phyloP scores from a whole-genome alignment of 805 yeast species.

The Alloascoidea africana region DNA sequence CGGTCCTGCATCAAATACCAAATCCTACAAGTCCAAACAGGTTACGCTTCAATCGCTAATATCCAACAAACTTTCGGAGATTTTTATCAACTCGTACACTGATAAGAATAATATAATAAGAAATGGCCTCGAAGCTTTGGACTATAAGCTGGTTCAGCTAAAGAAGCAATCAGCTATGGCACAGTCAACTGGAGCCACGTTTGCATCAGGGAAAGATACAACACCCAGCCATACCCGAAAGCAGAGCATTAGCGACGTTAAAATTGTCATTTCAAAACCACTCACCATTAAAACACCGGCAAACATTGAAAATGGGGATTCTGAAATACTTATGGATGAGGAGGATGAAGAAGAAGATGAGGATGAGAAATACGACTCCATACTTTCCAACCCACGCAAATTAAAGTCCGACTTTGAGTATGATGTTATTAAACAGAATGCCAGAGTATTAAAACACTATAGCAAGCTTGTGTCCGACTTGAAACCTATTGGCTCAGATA shows the following conservation, averaged over 20 bases:
- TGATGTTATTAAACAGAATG: conserved; percentile 42
- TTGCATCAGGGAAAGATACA: conserved; percentile 21
- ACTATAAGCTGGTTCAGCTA: conserved; percentile 11
- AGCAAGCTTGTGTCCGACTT: conserved; percentile 28
- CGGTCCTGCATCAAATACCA: no score
- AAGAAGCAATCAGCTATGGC: no score
- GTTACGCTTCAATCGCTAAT: conserved; percentile 9
- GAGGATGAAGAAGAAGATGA: conserved; percentile 7
- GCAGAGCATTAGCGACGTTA: neutral
- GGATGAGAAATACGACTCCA: conserved; percentile 6
- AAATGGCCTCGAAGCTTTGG: conserved; percentile 19
- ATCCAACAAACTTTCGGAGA: conserved; percentile 19
- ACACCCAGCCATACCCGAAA: conserved; percentile 14
- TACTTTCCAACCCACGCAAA: conserved; percentile 22
- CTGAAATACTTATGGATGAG: conserved; percentile 2
- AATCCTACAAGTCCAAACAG: no score
- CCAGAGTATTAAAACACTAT: conserved; percentile 28
- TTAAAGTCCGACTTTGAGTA: conserved; percentile 45
- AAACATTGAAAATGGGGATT: no score
- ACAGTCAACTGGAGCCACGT: no score
- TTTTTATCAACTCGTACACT: conserved; percentile 19
- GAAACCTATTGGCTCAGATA: conserved; percentile 6
- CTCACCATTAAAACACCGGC: no score
- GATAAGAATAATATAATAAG: conserved; percentile 17
- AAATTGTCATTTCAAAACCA: neutral